Conservation (phyloP, 148 eudicot species). For the Vaccinium macrocarpon region DNA sequence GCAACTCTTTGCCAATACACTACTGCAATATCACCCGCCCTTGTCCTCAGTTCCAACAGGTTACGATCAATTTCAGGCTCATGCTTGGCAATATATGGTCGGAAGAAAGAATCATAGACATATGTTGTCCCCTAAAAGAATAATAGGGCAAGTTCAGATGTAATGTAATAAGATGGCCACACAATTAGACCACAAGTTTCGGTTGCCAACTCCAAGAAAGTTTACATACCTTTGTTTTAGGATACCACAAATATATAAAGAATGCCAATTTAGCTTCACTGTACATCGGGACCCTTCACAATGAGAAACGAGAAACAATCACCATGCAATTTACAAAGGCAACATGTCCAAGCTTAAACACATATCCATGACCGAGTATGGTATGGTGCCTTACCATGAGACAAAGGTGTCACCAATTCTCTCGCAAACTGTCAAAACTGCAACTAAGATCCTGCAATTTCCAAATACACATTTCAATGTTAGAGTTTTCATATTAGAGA, state of each 20-base stretch:
- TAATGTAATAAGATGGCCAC: not conserved
- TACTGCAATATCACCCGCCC: conserved; percentile 82
- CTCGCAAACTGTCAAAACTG: conserved; percentile 74
- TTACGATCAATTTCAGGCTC: conserved; percentile 90
- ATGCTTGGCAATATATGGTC: conserved; percentile 77
- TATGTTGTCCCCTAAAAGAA: conserved; percentile 76
- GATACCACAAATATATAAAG: conserved; percentile 83
- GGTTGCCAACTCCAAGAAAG: conserved; percentile 4
- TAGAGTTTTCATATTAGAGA: not conserved
- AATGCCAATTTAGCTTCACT: conserved; percentile 94
- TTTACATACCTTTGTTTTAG: conserved; percentile 69
- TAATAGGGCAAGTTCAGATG: conserved; percentile 8
- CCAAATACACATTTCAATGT: not conserved
- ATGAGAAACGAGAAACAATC: conserved; percentile 15
- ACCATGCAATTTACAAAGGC: conserved; percentile 7
- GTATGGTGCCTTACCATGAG: conserved; percentile 60
- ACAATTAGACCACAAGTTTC: conserved; percentile 3
- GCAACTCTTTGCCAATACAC: conserved; percentile 70
- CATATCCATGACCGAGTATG: not conserved
- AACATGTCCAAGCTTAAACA: conserved; percentile 4
- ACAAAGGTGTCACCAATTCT: conserved; percentile 80
- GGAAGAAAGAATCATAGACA: conserved; percentile 86
- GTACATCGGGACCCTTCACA: conserved; percentile 91
- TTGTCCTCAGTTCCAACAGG: conserved; percentile 74
- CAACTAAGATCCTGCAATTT: conserved; percentile 79